phyloP scores from a whole-genome alignment of 345 rosid genomes.

The Capsella bursapastoris region DNA sequence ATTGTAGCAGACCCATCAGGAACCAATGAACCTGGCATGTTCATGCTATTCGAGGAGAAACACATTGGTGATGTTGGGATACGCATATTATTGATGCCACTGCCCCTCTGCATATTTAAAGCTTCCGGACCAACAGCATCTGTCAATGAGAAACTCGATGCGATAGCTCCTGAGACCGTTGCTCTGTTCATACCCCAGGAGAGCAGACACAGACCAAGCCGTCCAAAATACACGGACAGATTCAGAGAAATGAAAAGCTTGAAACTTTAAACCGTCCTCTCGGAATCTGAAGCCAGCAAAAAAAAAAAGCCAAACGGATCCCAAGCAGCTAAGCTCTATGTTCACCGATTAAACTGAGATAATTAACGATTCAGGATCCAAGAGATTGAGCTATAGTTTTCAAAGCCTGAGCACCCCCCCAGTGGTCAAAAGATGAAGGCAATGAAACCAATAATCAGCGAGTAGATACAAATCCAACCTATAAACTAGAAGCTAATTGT shows the following conservation, averaged over 20 bases:
- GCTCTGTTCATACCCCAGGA: conserved; percentile 37
- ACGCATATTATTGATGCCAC: conserved; percentile 36
- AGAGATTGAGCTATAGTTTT: neutral
- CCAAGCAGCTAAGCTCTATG: neutral
- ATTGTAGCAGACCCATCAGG: conserved; percentile 42
- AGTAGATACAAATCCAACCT: conserved; percentile 4
- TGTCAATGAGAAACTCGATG: conserved; percentile 32
- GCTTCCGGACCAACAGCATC: conserved; percentile 28
- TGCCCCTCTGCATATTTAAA: conserved; percentile 38
- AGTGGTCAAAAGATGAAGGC: conserved; percentile 18
- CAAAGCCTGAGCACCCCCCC: neutral
- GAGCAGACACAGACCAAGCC: conserved; percentile 12
- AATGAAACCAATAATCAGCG: conserved; percentile 19
- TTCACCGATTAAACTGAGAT: conserved; percentile 6
- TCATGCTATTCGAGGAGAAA: conserved; percentile 37
- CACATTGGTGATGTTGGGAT: conserved; percentile 44
- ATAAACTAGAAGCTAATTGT: neutral
- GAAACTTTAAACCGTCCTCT: conserved; percentile 20
- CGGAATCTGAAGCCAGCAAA: conserved; percentile 7
- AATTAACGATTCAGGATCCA: neutral
- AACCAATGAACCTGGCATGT: conserved; percentile 37
- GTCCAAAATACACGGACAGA: conserved; percentile 2
- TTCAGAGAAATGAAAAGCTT: conserved; percentile 5
- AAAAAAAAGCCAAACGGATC: conserved; percentile 12
- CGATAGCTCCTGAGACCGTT: conserved; percentile 7